phyloP scores from a whole-genome alignment of 371 early-diverging fungal species.

The Haplosporangium sp. region DNA sequence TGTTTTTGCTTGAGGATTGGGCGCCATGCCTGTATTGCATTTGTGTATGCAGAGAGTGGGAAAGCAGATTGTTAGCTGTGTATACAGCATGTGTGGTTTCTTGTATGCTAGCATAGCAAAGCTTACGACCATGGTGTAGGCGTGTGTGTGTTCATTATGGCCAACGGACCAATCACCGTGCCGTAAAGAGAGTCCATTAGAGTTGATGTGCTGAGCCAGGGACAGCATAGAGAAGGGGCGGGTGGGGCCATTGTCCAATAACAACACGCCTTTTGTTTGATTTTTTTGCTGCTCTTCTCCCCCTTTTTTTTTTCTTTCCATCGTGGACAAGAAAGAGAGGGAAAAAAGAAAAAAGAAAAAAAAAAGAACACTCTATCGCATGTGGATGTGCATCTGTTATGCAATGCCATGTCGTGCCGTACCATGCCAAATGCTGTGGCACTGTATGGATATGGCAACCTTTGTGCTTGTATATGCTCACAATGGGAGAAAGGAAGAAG shows the following conservation, averaged over 20 bases:
- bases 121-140: not conserved
- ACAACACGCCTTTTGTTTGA: not conserved
- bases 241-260: not conserved
- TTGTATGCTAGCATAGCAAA: not conserved
- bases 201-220: too few relatives aligned
- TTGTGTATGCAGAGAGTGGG: not conserved
- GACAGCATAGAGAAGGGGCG: too few relatives aligned
- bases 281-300: not conserved
- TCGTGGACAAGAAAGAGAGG: too few relatives aligned
- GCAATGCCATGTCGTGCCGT: not conserved
- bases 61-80: not conserved
- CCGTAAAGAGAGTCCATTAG: too few relatives aligned
- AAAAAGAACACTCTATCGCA: too few relatives aligned
- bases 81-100: not conserved
- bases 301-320: not conserved
- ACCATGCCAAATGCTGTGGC: not conserved
- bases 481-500: not conserved
- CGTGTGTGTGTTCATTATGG: not conserved
- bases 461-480: not conserved
- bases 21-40: constrained; percentile 31
- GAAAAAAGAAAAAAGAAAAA: not conserved
- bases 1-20: constrained; percentile 50
- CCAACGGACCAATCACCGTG: not conserved
- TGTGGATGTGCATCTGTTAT: not conserved
- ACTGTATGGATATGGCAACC: not conserved